Conservation (phyloP, 345 rosid species). For the Noccaea bulbosa region DNA sequence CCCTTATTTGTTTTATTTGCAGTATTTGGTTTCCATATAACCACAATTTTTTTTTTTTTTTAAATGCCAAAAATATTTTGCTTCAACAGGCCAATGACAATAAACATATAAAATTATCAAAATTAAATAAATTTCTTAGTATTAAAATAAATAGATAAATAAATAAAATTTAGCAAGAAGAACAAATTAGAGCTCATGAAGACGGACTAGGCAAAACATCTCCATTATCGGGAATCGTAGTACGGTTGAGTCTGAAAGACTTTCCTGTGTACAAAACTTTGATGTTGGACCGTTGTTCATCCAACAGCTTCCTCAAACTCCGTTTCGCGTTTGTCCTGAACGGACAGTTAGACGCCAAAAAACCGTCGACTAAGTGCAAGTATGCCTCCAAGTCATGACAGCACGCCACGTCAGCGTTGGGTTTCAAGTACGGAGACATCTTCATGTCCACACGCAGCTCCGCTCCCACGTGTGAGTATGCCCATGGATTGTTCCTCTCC, state of each 20-base stretch:
- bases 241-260: conserved; percentile 44
- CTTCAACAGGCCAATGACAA: conserved; percentile 9
- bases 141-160: background rate
- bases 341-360: conserved; percentile 71
- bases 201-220: conserved; percentile 44
- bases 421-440: conserved; percentile 74
- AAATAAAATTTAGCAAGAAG: background rate
- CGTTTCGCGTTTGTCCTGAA: conserved; percentile 91
- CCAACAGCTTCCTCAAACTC: conserved; percentile 70
- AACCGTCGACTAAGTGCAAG: conserved; percentile 86
- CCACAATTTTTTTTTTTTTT: too few relatives aligned
- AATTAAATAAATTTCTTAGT: background rate
- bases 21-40: too few relatives aligned
- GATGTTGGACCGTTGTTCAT: conserved; percentile 77
- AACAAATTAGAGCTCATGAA: conserved; percentile 23
- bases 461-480: conserved; percentile 68
- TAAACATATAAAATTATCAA: background rate
- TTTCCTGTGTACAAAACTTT: conserved; percentile 79
- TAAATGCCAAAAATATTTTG: background rate
- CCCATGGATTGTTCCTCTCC: conserved; percentile 58
- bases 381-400: conserved; percentile 90
- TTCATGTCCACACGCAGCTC: conserved; percentile 68
- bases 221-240: background rate
- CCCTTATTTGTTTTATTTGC: too few relatives aligned
- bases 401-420: conserved; percentile 70